Percentiles rank a stretch among this genome's conserved stretches.
These are phyloP conservation scores for Pleurozium schreberi DNA, from an alignment of 225 moss, liverwort and hornwort species.

Conservation along the genomic window DNA sequence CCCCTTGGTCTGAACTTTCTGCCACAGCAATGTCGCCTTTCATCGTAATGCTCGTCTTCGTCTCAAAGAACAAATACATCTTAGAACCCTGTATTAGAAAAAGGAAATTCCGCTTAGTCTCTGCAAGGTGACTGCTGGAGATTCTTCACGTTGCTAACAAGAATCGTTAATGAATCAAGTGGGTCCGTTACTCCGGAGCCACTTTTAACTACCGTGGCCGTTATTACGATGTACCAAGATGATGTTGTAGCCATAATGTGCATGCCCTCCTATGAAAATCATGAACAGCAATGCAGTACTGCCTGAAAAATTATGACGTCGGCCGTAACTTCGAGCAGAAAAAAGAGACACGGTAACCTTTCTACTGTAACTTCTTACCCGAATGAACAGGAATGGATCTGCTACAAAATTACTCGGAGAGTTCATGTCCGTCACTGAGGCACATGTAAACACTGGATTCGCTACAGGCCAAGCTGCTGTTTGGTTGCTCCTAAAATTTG, in stretches of 20 bases:
- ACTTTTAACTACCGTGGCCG: background rate
- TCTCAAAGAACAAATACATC: conserved; percentile 72
- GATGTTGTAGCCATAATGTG: background rate
- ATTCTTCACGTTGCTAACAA: background rate
- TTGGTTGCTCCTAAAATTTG: conserved; percentile 28
- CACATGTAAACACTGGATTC: conserved; percentile 82
- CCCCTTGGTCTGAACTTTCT: conserved; percentile 57
- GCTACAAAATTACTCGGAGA: conserved; percentile 91
- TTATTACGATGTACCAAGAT: background rate
- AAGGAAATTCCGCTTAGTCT: background rate
- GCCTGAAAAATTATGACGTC: background rate
- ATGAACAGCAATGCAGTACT: background rate
- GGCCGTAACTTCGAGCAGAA: background rate
- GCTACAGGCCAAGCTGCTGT: conserved; percentile 88
- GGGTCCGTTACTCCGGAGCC: background rate
- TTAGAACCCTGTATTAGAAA: conserved; percentile 39
- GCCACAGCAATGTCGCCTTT: conserved; percentile 93
- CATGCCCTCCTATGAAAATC: background rate
- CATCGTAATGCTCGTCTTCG: conserved; percentile 67
- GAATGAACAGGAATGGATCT: conserved; percentile 72
- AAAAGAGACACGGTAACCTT: background rate
- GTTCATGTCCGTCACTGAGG: conserved; percentile 48
- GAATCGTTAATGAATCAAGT: background rate
- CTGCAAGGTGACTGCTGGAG: background rate
- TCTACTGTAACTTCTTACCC: conserved; percentile 21